A percentile compares a stretch with the other conserved stretches of the same genome.
Conservation (phyloP, 306 rosid species). For the Dryas octopetala region DNA sequence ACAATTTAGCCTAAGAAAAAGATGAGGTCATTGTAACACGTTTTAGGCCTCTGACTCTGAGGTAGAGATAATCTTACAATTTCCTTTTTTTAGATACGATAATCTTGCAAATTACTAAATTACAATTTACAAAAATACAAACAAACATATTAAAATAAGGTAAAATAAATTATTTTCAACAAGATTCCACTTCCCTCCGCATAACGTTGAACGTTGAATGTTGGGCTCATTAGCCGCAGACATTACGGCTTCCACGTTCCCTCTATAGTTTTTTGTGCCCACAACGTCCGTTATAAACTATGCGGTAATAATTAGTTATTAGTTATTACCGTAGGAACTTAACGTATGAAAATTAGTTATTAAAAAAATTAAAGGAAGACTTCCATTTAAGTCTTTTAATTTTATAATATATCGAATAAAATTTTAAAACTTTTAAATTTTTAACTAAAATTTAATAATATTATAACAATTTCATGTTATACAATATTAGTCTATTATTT, state of each 20-base stretch:
- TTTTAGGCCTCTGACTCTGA: neutral
- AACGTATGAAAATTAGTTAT: no score
- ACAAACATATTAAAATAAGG: neutral
- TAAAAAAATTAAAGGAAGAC: no score
- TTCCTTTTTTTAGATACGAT: no score
- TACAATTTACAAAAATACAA: neutral
- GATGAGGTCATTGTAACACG: constrained; percentile 21
- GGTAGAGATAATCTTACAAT: neutral
- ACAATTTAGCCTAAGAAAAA: constrained; percentile 17
- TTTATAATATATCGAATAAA: no score
- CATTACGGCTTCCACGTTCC: constrained; percentile 24
- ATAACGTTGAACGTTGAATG: constrained; percentile 12
- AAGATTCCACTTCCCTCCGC: constrained; percentile 11
- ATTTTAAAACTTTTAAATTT: no score
- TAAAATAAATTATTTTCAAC: constrained; percentile 7
- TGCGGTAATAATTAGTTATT: no score
- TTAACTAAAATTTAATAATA: no score
- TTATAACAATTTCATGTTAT: no score
- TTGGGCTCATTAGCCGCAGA: constrained; percentile 29
- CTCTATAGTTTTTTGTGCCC: neutral
- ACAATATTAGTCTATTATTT: no score
- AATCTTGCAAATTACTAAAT: neutral
- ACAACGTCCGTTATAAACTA: neutral
- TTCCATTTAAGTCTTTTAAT: no score
- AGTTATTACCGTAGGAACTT: no score